Conservation (phyloP, 140 eudicot species). For the Stevia rebaudiana region DNA sequence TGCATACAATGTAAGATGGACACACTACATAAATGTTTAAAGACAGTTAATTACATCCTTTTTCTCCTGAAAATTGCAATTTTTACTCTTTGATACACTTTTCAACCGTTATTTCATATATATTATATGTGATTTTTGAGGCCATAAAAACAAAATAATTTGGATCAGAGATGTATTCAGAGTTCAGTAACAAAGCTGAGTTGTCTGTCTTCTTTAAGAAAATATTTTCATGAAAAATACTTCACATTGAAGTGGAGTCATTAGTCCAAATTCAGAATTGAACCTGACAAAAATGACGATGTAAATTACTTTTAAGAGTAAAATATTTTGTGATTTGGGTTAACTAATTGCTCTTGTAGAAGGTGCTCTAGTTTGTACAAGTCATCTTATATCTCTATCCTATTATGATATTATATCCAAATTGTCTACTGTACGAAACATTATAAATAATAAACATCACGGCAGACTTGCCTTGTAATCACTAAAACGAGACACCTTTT, state of each 20-base stretch:
- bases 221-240: not conserved
- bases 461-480: not conserved
- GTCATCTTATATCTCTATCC: not conserved
- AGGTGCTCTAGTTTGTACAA: not conserved
- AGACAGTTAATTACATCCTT: not conserved
- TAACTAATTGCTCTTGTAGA: not conserved
- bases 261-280: not conserved
- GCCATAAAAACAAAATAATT: not conserved
- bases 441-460: not conserved
- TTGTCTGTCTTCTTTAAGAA: not conserved
- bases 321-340: not conserved
- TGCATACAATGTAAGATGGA: not conserved
- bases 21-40: not conserved
- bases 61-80: not conserved
- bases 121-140: not conserved
- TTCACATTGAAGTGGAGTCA: constrained; percentile 4
- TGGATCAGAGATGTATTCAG: not conserved
- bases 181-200: not conserved
- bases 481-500: not conserved
- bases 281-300: not conserved
- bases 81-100: not conserved
- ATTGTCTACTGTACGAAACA: not conserved
- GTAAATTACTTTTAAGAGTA: not conserved
- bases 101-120: not conserved
- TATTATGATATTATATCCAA: not conserved